A percentile compares a stretch with the other conserved stretches of the same genome.
These are phyloP conservation scores for Chlamydomonas schloesseri DNA, from an alignment of 139 green algal genomes.

Conservation along the genomic window DNA sequence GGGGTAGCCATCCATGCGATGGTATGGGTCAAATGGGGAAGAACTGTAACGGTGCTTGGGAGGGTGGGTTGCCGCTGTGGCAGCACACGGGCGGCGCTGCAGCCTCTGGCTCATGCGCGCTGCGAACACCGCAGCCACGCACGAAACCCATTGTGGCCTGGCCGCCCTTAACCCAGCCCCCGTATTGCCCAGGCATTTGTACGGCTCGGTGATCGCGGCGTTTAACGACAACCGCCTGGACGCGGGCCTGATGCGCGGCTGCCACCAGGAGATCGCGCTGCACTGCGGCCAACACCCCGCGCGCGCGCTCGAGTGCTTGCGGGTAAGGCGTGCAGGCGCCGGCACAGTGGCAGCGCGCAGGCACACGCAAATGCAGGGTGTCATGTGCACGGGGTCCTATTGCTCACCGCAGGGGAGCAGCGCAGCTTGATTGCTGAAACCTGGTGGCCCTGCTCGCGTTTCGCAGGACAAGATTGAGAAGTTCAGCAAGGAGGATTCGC, in stretches of 20 bases:
- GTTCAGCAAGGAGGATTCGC: constrained; percentile 16
- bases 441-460: too few relatives aligned
- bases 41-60: too few relatives aligned
- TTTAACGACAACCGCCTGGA: constrained; percentile 45
- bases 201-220: neutral
- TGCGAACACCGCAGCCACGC: too few relatives aligned
- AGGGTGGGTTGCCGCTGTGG: too few relatives aligned
- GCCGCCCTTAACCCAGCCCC: neutral
- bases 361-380: too few relatives aligned
- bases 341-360: neutral
- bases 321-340: neutral
- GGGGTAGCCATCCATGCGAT: too few relatives aligned
- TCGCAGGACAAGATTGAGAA: constrained; percentile 38
- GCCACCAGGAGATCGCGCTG: constrained; percentile 8
- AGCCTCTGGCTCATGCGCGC: too few relatives aligned
- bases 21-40: too few relatives aligned
- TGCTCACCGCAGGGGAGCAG: neutral
- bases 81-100: too few relatives aligned
- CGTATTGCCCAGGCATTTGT: constrained; percentile 17
- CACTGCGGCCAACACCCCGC: constrained; percentile 20
- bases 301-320: constrained; percentile 27
- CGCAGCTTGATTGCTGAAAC: too few relatives aligned
- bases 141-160: too few relatives aligned
- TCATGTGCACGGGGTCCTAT: neutral
- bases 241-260: constrained; percentile 28